These are phyloP conservation scores for Salix arbutifolia DNA, from an alignment of 345 rosid species.

Conservation along the genomic window DNA sequence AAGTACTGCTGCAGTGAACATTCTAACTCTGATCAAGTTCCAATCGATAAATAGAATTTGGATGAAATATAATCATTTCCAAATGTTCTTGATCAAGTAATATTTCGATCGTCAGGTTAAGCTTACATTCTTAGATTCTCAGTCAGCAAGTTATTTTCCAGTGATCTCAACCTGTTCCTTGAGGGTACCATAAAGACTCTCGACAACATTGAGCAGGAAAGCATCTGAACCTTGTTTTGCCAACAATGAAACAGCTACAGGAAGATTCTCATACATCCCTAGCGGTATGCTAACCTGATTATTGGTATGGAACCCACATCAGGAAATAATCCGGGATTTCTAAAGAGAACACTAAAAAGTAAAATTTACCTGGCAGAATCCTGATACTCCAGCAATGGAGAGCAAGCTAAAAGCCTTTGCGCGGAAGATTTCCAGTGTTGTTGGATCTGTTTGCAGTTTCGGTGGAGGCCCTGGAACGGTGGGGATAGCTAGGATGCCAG, in stretches of 20 bases:
- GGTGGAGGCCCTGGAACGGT: slow-evolving; percentile 83
- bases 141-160: neutral
- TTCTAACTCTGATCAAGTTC: no score
- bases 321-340: neutral
- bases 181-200: slow-evolving; percentile 40
- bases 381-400: slow-evolving; percentile 72
- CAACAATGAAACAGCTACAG: slow-evolving; percentile 59
- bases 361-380: slow-evolving; percentile 72
- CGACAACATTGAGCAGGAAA: slow-evolving; percentile 63
- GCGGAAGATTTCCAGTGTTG: slow-evolving; percentile 44
- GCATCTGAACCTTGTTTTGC: slow-evolving; percentile 74
- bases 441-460: slow-evolving; percentile 54
- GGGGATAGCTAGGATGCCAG: slow-evolving; percentile 67
- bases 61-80: no score
- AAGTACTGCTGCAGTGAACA: no score
- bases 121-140: no score
- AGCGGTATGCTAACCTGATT: slow-evolving; percentile 69
- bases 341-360: neutral
- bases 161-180: slow-evolving; percentile 26
- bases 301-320: neutral
- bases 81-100: no score
- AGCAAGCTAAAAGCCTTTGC: slow-evolving; percentile 67
- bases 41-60: no score
- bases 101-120: no score
- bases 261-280: slow-evolving; percentile 51